A percentile compares a stretch with the other conserved stretches of the same genome.
phyloP scores from a whole-genome alignment of 208 protist species.

The Trypanosoma mega region DNA sequence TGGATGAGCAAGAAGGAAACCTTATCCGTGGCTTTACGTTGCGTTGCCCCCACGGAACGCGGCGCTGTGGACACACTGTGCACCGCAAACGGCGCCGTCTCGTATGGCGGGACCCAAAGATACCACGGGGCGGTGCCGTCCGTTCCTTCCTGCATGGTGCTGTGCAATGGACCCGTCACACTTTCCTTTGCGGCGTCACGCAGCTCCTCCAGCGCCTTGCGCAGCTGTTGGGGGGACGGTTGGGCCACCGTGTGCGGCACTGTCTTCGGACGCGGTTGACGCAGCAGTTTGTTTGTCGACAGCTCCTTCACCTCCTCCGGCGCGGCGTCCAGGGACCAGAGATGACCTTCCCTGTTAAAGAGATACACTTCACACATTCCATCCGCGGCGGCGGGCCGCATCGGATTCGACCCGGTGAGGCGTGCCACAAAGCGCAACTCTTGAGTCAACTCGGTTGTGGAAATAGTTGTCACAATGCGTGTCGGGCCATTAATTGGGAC shows the following conservation, averaged over 20 bases:
- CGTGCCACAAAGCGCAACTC: background rate
- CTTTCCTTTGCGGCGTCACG: background rate
- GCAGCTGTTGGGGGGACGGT: background rate
- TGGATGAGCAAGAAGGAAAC: conserved; percentile 34
- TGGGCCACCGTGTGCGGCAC: background rate
- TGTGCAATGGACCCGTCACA: conserved; percentile 7
- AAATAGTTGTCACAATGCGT: background rate
- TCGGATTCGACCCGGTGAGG: no score
- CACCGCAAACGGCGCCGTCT: conserved; percentile 19
- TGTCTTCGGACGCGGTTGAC: background rate
- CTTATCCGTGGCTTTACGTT: background rate
- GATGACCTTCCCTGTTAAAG: conserved; percentile 16
- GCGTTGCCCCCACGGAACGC: no score
- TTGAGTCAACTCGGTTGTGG: background rate
- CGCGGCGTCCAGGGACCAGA: conserved; percentile 6
- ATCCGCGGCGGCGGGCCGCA: no score
- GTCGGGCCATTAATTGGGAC: background rate
- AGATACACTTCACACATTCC: conserved; percentile 24
- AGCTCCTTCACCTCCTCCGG: conserved; percentile 4
- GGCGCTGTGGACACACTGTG: no score
- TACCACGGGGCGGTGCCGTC: conserved; percentile 18
- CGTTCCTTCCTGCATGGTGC: background rate
- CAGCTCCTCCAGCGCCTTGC: conserved; percentile 4
- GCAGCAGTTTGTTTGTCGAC: no score
- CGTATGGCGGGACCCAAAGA: conserved; percentile 24